A percentile compares a stretch with the other conserved stretches of the same genome.
phyloP scores from a whole-genome alignment of 306 rosid species.

The Dryas drummondii region DNA sequence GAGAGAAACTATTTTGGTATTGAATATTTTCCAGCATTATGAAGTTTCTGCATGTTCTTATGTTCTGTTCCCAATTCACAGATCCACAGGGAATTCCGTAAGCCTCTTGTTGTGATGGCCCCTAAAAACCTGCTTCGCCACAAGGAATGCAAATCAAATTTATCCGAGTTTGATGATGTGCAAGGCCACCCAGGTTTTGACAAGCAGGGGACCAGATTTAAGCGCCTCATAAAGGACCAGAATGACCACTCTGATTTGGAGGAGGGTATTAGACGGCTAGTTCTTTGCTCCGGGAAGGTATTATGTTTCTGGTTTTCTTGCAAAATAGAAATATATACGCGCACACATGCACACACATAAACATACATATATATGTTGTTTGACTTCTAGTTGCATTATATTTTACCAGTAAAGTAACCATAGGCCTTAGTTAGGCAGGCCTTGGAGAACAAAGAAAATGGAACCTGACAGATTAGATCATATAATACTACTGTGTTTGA shows the following conservation, averaged over 20 bases:
- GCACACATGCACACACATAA: background rate
- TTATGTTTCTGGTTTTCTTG: background rate
- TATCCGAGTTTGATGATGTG: constrained; percentile 96
- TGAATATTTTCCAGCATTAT: constrained; percentile 8
- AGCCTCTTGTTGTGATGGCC: constrained; percentile 93
- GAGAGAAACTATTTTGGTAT: constrained; percentile 27
- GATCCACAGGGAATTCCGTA: constrained; percentile 91
- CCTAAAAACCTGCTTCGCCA: constrained; percentile 94
- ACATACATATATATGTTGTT: background rate
- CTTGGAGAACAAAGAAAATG: background rate
- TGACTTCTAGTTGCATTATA: background rate
- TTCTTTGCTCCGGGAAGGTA: constrained; percentile 98
- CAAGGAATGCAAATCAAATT: constrained; percentile 84
- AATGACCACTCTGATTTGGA: constrained; percentile 68
- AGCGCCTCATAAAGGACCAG: constrained; percentile 92
- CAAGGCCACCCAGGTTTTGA: constrained; percentile 99
- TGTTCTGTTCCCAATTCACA: constrained; percentile 30
- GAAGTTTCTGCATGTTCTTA: constrained; percentile 12
- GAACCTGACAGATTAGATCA: background rate
- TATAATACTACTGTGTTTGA: background rate
- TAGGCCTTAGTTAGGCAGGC: background rate
- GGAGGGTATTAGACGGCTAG: constrained; percentile 86
- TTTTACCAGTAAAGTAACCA: background rate
- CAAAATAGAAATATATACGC: too few relatives aligned
- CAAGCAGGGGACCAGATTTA: constrained; percentile 97